Percentiles rank a stretch among this genome's conserved stretches.
phyloP scores from a whole-genome alignment of 371 early-diverging fungal species.

The Aphelidium insulamus region DNA sequence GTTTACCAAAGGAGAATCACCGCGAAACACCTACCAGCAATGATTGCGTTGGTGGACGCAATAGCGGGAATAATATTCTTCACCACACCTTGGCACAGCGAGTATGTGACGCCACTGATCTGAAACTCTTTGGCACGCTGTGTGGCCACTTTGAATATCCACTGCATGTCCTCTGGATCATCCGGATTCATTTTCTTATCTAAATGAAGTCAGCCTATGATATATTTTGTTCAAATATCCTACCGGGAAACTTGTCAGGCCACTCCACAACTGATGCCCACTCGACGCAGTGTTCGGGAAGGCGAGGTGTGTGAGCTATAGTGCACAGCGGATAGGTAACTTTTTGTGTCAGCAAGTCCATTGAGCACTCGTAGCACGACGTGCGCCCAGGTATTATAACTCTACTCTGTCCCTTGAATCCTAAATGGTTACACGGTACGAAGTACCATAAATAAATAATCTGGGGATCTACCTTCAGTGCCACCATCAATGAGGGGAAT shows the following conservation, averaged over 20 bases:
- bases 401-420: slow-evolving; percentile 81
- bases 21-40: slow-evolving; percentile 16
- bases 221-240: slow-evolving; percentile 1
- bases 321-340: slow-evolving; percentile 41
- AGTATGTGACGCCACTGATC: slow-evolving; percentile 71
- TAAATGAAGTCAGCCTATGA: slow-evolving; percentile 3
- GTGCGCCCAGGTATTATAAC: slow-evolving; percentile 62
- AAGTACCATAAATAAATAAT: neutral
- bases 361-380: slow-evolving; percentile 64
- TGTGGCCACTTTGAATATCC: slow-evolving; percentile 56
- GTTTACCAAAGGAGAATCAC: neutral
- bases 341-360: slow-evolving; percentile 43
- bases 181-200: slow-evolving; percentile 71
- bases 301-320: slow-evolving; percentile 57
- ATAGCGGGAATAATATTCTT: slow-evolving; percentile 60
- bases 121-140: slow-evolving; percentile 51
- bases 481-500: slow-evolving; percentile 90
- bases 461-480: slow-evolving; percentile 44
- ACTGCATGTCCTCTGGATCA: slow-evolving; percentile 65
- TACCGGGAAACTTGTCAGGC: slow-evolving; percentile 53
- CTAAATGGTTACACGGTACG: slow-evolving; percentile 4
- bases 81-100: slow-evolving; percentile 83
- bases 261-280: slow-evolving; percentile 75
- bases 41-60: slow-evolving; percentile 48
- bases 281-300: slow-evolving; percentile 73